Evolutionary conservation across 139 green algal genomes (phyloP).

Genomic region (Astrephomene gubernaculifera): DNA sequence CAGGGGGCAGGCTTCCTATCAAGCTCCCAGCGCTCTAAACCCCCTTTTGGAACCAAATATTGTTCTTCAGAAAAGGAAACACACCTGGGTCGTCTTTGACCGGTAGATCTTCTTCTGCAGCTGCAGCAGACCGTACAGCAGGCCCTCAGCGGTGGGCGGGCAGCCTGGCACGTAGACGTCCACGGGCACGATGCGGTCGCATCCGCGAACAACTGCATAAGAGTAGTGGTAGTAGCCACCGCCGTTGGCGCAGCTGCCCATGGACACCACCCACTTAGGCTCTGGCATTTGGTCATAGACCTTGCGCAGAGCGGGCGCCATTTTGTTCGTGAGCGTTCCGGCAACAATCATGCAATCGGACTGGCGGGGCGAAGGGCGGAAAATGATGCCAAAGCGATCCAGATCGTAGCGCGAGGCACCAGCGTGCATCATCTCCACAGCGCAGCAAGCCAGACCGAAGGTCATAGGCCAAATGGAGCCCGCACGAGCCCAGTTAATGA

Average conservation of each 20-base stretch:
- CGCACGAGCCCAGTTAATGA: conserved; percentile 93
- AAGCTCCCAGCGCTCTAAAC: no score
- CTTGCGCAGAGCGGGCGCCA: conserved; percentile 97
- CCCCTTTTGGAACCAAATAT: not conserved
- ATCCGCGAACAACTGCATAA: conserved; percentile 95
- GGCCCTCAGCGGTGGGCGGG: conserved; percentile 94
- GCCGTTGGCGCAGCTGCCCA: conserved; percentile 97
- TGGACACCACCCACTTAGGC: conserved; percentile 96
- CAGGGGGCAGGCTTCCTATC: no score
- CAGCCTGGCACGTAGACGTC: conserved; percentile 98
- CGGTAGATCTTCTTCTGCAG: conserved; percentile 66
- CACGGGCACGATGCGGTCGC: conserved; percentile 95
- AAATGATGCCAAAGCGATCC: conserved; percentile 96
- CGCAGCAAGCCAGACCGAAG: conserved; percentile 96
- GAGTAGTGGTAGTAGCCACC: conserved; percentile 99
- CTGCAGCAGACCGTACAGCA: conserved; percentile 95
- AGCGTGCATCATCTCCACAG: conserved; percentile 97
- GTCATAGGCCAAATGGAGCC: conserved; percentile 98
- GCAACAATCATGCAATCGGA: conserved; percentile 98
- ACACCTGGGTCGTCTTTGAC: conserved; percentile 41
- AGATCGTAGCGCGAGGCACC: conserved; percentile 67
- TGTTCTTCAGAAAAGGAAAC: not conserved
- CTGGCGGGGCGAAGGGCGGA: conserved; percentile 92
- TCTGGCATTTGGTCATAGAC: conserved; percentile 98
- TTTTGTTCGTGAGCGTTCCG: conserved; percentile 98